Base-by-base conservation (phyloP, 2,329 filamentous ascomycete species). In the Leptosphaerulina australis region DNA sequence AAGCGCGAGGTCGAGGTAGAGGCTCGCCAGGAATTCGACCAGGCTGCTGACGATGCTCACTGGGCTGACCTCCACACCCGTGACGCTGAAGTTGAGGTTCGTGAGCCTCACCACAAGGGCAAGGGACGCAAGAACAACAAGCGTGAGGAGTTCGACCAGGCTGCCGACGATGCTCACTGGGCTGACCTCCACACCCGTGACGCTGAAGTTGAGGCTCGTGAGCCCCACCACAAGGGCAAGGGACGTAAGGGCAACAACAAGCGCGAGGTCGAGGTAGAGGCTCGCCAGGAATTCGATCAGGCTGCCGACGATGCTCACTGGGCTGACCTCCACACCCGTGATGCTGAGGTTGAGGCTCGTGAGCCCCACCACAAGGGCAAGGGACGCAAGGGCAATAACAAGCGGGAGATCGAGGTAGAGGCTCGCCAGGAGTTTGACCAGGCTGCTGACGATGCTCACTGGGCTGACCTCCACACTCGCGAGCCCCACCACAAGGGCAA, bases 351-450 rank as follows among this genome's bases (percentile, higher is more conserved):
- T 22, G 59, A 55, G 33, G 31, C 37, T 28, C 44, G 47, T 43
- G 55, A 56, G 24, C 57, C 56, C n/a, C 61, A 61, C 21, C 58
- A 61, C 49, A 62, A 62, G 51, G 56, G 56, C 20, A 54, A 43
- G 29, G 52, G 39, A 3, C 24, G 41, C 17, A 58, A 58, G 38
- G 37, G 50, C 17, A 44, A 55, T 10, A 29, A 22, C 38, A 9
- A 18, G 12, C 37, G 37, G 4, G 22, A 28, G 22, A 4, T 20
- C 0, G 37, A 26, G 31, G 28, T 41, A 4, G 31, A 21, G 21
- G 33, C 34, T 28, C 39, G 41, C 38, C 49, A 51, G 22, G 45
- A 35, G 18, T 38, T 18, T 15, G 35, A 15, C 15, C 24, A 52
- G 15, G 40, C 33, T 41, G 35, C 30, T 28, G 44, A 49, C 20